A percentile compares a stretch with the other conserved stretches of the same genome.
Conservation (phyloP, 345 rosid genomes). For the Aethionema arabicum region DNA sequence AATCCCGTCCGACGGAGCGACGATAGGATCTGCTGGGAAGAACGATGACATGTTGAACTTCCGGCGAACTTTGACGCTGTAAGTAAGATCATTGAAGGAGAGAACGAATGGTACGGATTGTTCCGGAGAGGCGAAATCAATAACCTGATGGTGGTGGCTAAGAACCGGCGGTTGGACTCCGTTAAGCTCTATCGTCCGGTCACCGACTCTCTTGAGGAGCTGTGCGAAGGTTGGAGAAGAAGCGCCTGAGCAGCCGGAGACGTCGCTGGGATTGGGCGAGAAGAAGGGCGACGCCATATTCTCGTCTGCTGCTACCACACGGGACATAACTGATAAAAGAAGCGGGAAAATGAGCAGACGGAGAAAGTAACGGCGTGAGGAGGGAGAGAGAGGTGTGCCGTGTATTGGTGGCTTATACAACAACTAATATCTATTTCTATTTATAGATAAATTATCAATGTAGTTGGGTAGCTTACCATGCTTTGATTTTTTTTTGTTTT, state of each 20-base stretch:
- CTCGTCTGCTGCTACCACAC: conserved; percentile 55
- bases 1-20: conserved; percentile 39
- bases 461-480: conserved; percentile 33
- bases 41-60: conserved; percentile 42
- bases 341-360: conserved; percentile 27
- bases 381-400: conserved; percentile 4
- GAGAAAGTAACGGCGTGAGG: conserved; percentile 27
- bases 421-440: conserved; percentile 22
- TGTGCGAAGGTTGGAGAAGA: conserved; percentile 65
- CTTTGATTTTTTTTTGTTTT: conserved; percentile 3
- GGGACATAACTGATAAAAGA: conserved; percentile 44
- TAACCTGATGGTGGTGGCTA: conserved; percentile 35
- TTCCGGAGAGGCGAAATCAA: conserved; percentile 39
- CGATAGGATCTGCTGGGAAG: conserved; percentile 34
- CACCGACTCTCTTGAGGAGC: conserved; percentile 68
- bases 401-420: neutral
- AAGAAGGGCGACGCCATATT: conserved; percentile 40
- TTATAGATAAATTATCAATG: conserved; percentile 28
- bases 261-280: conserved; percentile 42
- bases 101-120: conserved; percentile 66
- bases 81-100: conserved; percentile 74
- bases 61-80: conserved; percentile 62
- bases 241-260: neutral
- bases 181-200: conserved; percentile 42
- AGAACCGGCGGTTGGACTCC: conserved; percentile 37